Percentiles rank a stretch among this genome's conserved stretches.
Conservation (phyloP, 257 asterid genomes). For the Solanum dulcamara region DNA sequence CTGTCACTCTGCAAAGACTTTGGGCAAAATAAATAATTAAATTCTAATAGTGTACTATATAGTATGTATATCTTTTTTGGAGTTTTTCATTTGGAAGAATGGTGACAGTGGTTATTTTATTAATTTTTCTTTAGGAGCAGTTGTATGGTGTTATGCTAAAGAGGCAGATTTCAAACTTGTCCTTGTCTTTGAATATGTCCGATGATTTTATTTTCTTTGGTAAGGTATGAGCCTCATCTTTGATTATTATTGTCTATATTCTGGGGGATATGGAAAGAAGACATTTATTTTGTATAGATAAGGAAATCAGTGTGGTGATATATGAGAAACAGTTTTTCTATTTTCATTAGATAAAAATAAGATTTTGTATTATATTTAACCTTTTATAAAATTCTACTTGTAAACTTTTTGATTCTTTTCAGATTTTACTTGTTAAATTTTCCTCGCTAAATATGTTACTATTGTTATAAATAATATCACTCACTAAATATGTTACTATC, state of each 20-base stretch:
- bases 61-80: constrained; percentile 15
- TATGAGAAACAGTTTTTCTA: too few relatives aligned
- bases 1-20: constrained; percentile 27
- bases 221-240: background rate
- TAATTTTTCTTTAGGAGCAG: background rate
- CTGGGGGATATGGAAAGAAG: background rate
- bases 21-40: constrained; percentile 2
- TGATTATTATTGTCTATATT: background rate
- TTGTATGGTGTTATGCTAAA: constrained; percentile 1
- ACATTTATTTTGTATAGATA: background rate
- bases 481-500: too few relatives aligned
- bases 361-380: too few relatives aligned
- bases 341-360: rapidly evolving
- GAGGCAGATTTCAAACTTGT: constrained; percentile 6
- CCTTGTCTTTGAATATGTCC: background rate
- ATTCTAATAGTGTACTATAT: constrained; percentile 4
- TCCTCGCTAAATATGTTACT: background rate
- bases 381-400: too few relatives aligned
- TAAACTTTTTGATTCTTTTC: too few relatives aligned
- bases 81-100: constrained; percentile 26
- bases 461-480: background rate
- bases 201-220: background rate
- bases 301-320: too few relatives aligned
- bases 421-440: background rate
- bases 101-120: background rate